Conservation (phyloP, 2,329 filamentous ascomycete genomes). For the Aspergillus sp. region DNA sequence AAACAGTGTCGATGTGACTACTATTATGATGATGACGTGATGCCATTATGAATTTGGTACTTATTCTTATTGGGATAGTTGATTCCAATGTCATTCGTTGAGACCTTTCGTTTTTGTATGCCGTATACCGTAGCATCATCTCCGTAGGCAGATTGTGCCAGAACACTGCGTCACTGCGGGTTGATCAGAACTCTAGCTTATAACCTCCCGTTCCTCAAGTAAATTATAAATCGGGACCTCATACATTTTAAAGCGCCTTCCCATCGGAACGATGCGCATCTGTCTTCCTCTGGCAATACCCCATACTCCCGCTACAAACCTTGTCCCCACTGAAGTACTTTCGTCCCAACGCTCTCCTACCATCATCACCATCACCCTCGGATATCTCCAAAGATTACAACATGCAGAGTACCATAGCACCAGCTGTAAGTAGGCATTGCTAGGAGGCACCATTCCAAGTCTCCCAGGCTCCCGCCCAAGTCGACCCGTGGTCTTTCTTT, state of each 20-base stretch:
- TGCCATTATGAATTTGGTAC: not conserved
- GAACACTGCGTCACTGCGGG: too few species aligned
- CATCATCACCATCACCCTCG: not conserved
- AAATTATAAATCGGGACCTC: too few species aligned
- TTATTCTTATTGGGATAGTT: not conserved
- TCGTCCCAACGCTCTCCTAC: not conserved
- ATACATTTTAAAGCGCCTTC: too few species aligned
- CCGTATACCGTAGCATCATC: too few species aligned
- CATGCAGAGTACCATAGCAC: not conserved
- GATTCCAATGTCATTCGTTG: constrained; percentile 1
- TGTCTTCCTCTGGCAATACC: not conserved
- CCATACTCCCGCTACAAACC: not conserved
- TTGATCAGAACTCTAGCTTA: too few species aligned
- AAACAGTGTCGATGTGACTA: not conserved
- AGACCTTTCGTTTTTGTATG: not conserved
- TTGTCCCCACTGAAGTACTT: not conserved
- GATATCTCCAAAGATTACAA: not conserved
- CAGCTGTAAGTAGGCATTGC: not conserved
- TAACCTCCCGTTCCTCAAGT: too few species aligned
- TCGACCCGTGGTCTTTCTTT: not conserved
- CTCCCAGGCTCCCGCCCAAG: too few species aligned
- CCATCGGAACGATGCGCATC: too few species aligned
- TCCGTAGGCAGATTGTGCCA: too few species aligned
- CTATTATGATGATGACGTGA: not conserved
- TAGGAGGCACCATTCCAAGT: not conserved